Base-by-base conservation (phyloP, 768 basidiomycete genomes). In the Rhizopogon salebrosus region DNA sequence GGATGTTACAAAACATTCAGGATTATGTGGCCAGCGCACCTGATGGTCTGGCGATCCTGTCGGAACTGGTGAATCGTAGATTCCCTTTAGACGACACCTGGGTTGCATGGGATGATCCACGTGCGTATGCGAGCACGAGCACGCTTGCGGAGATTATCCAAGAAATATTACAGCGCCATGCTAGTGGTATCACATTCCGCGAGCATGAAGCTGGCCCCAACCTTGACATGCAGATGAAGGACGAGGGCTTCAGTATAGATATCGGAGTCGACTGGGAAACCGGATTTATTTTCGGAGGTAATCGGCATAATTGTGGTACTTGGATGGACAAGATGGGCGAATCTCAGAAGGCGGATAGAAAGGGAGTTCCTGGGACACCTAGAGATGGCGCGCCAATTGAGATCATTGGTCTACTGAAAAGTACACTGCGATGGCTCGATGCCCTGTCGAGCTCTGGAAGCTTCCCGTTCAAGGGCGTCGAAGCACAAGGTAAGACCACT, bases 241-340 rank as follows among this genome's bases (percentile, higher is more conserved):
- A 91, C 55, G 79, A 83, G 54, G 97, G 97, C 1, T 99, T 99
- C 73, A 80, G 95, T 67, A 92, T 98, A 62, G 82, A 92, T 62
- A 88, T 98, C 57, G 71, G 82, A 23, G 94, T 98, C n/a, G 94
- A 99, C 67, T 99, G 97, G 97, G 75, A 79, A 59, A 98, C 92
- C 1, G 97, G 97, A 1, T 68, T 98, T 55, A 82, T 95, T 59
- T 76, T 83, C 54, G 97, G 97, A 24, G 97, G 97, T 7, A 98
- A 84, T 67, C 71, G 72, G 51, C 70, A 78, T 62, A 95, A 95
- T 61, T 95, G 93, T 64, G 93, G 93, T 10, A 95, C 93, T 1
- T 95, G 93, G 93, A 93, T 93, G 93, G 93, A 95, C 74, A 95
- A 95, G 79, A 95, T 95, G 92, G 97, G 97, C 40, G 93, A 95